Percentiles rank a stretch among this genome's conserved stretches.
phyloP scores from a whole-genome alignment of 164 flowering plant genomes.

The Platanus orientalis region DNA sequence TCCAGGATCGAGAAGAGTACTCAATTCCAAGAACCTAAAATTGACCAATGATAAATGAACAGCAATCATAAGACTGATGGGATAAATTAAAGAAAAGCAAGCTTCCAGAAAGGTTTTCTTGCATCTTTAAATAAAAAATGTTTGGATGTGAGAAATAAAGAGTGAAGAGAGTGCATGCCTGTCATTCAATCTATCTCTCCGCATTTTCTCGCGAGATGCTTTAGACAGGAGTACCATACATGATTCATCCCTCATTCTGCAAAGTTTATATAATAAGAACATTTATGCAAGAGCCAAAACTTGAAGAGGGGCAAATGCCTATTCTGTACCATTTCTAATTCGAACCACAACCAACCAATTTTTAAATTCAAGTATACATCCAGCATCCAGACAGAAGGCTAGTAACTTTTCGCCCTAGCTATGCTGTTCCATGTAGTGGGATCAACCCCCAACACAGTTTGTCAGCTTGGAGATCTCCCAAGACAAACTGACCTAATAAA shows the following conservation, averaged over 20 bases:
- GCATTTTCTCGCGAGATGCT: slow-evolving; percentile 53
- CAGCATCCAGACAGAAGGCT: no score
- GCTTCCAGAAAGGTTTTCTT: background rate
- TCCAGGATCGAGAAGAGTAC: slow-evolving; percentile 65
- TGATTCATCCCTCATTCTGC: slow-evolving; percentile 33
- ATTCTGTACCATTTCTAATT: no score
- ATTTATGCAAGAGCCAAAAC: background rate
- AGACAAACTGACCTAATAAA: no score
- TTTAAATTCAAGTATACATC: no score
- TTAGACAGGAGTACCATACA: slow-evolving; percentile 23
- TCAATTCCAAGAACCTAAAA: slow-evolving; percentile 61
- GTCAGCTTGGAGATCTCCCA: no score
- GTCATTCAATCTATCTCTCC: slow-evolving; percentile 49
- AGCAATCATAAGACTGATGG: background rate
- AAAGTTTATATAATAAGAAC: background rate
- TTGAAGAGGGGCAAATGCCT: background rate
- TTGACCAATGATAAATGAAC: slow-evolving; percentile 1
- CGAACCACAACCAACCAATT: no score
- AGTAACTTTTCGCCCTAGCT: no score
- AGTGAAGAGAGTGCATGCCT: slow-evolving; percentile 25
- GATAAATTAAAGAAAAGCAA: background rate
- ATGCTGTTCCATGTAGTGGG: no score
- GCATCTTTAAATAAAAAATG: no score
- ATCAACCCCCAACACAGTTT: no score
- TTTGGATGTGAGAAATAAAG: background rate